Percentiles rank a stretch among this genome's conserved stretches.
These are phyloP conservation scores for Asterionellopsis glacialis DNA, from an alignment of 108 stramenopile species.

Conservation along the genomic window DNA sequence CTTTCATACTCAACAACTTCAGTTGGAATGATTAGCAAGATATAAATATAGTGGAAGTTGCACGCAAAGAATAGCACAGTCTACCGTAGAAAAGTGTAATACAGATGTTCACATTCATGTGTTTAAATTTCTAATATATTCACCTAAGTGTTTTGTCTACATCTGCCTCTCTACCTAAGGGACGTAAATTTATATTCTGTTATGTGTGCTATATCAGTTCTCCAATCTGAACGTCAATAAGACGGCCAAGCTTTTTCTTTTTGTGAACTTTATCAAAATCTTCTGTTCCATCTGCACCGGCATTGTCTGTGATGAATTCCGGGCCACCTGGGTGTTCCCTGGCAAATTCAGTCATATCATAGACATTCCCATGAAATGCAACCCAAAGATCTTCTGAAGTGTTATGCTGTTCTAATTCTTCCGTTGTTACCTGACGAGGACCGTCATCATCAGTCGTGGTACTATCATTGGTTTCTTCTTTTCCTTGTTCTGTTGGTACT, in stretches of 20 bases:
- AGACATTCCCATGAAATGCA: constrained; percentile 79
- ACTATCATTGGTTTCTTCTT: not conserved
- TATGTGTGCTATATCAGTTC: constrained; percentile 5
- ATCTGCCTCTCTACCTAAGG: no score
- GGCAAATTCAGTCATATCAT: constrained; percentile 88
- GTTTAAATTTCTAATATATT: no score
- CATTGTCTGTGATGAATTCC: constrained; percentile 70
- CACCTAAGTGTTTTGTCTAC: no score
- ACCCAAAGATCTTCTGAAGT: constrained; percentile 85
- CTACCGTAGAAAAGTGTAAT: no score
- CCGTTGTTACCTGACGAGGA: constrained; percentile 34
- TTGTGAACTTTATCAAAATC: constrained; percentile 84
- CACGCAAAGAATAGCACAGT: no score
- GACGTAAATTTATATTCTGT: no score
- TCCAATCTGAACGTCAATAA: constrained; percentile 52
- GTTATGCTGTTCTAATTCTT: constrained; percentile 72
- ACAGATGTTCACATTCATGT: no score
- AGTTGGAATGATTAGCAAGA: no score
- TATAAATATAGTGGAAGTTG: no score
- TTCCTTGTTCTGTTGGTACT: not conserved
- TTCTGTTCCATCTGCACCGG: constrained; percentile 81
- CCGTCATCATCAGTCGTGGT: no score
- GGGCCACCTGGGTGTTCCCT: constrained; percentile 90
- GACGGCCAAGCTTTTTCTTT: constrained; percentile 69
- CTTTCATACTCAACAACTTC: no score